Evolutionary conservation across 2,329 filamentous ascomycete species (phyloP).

Genomic region (Cytospora paraplurivora): DNA sequence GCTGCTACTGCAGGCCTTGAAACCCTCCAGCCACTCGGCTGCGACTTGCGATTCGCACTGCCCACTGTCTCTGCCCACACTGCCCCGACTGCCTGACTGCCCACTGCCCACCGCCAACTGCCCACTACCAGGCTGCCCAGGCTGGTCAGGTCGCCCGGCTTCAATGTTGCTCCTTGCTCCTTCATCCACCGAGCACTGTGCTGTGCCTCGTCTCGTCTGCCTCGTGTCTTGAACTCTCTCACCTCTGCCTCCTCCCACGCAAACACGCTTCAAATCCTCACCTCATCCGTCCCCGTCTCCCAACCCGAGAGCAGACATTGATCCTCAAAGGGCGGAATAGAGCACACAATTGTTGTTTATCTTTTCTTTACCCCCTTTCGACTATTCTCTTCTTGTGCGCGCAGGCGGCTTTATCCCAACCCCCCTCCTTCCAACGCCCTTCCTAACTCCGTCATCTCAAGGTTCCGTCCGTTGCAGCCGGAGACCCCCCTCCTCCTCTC

Average conservation of each 20-base stretch:
- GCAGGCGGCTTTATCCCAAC: slow-evolving; percentile 22
- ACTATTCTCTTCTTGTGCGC: slow-evolving; percentile 49
- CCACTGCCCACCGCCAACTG: too few species aligned
- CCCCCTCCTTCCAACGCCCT: slow-evolving; percentile 18
- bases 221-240: slow-evolving; percentile 1
- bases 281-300: slow-evolving; percentile 25
- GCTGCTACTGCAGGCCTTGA: slow-evolving; percentile 4
- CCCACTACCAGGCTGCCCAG: too few species aligned
- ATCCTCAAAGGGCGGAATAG: slow-evolving; percentile 31
- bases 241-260: not conserved
- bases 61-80: not conserved
- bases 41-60: slow-evolving; percentile 1
- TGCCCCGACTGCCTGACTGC: too few species aligned
- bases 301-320: slow-evolving; percentile 12
- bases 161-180: not conserved
- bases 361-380: slow-evolving; percentile 34
- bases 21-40: slow-evolving; percentile 1
- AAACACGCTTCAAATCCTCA: slow-evolving; percentile 15
- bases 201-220: not conserved
- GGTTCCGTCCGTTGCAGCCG: slow-evolving; percentile 21
- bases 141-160: not conserved
- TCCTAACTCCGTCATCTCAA: slow-evolving; percentile 30
- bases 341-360: slow-evolving; percentile 25
- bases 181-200: too few species aligned
- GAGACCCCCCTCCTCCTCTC: slow-evolving; percentile 29